Percentiles rank a stretch among this genome's conserved stretches.
Evolutionary conservation across 2,329 filamentous ascomycete species (phyloP).

Genomic region (Talaromyces amestolkiae): DNA sequence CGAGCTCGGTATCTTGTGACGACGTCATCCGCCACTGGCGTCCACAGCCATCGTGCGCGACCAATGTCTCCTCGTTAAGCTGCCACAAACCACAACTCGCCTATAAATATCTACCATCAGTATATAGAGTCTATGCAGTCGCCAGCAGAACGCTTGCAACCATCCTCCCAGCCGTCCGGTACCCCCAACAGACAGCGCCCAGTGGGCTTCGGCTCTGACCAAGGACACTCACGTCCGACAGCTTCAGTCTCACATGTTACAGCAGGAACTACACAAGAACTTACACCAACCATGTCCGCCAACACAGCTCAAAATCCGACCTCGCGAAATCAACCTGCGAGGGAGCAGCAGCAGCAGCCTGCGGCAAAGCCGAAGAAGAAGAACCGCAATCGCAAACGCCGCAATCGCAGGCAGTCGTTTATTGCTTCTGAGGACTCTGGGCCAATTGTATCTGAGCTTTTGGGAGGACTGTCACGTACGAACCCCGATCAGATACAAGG

Average conservation of each 20-base stretch:
- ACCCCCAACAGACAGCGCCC: not conserved
- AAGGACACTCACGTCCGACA: slow-evolving; percentile 13
- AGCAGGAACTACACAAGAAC: not conserved
- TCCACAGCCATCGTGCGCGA: not conserved
- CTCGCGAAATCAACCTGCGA: slow-evolving; percentile 23
- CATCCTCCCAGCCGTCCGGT: not conserved
- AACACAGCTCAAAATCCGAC: not conserved
- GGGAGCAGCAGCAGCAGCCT: slow-evolving; percentile 17
- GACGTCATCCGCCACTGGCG: slow-evolving; percentile 20
- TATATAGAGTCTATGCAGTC: not conserved
- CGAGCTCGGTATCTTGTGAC: slow-evolving; percentile 3
- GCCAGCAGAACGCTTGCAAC: not conserved
- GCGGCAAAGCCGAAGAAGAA: slow-evolving; percentile 63
- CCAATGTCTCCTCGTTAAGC: not conserved
- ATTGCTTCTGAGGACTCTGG: slow-evolving; percentile 60
- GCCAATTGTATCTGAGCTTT: slow-evolving; percentile 29
- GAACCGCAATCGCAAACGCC: slow-evolving; percentile 75
- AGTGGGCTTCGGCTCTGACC: not conserved
- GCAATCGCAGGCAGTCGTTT: slow-evolving; percentile 78
- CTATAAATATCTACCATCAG: not conserved
- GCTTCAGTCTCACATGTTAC: slow-evolving; percentile 7
- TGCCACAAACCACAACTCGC: not conserved
- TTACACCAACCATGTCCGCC: slow-evolving; percentile 5
- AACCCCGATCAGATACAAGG: slow-evolving; percentile 32
- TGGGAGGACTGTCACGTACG: slow-evolving; percentile 32